Evolutionary conservation across 768 basidiomycete species (phyloP), one percentile per base, ranked within the genome.

Genomic region (Auricularia sp.): DNA sequence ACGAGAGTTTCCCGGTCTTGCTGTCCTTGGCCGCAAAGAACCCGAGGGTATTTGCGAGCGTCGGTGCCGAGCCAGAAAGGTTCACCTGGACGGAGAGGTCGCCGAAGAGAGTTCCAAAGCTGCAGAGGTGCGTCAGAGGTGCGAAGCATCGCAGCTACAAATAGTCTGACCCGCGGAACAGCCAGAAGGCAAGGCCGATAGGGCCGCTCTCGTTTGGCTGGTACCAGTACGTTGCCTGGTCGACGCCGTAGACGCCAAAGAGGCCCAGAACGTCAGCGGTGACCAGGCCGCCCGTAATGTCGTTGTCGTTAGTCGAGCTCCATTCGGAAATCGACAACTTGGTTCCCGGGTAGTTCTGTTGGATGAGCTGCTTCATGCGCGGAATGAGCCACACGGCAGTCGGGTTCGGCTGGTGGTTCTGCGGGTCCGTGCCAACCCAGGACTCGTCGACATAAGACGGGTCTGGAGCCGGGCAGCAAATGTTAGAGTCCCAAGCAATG

Each of bases 241-340:
- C 83, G 23, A 83, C 69, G n/a, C 74, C 72, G 64, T 81, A 77
- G 64, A 74, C 71, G 6, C 83, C 83, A 67, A 79, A 84, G 63
- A 84, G 78, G 34, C 83, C 83, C 14, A 84, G 77, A 16, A 71
- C 68, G 67, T 84, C 83, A n/a, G 73, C 83, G 1, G 81, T 78
- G 33, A 82, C 73, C 42, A 84, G 75, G 39, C 82, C 83, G 29
- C 83, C 83, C 34, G 82, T 83, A 63, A 84, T 70, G 68, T 84
- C 83, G 18, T 74, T 75, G 67, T 84, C 83, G 61, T 70, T 72
- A 2, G 78, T 78, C 0, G 82, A 80, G 67, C 72, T 74, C 80
- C 80, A 83, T 70, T 84, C 83, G 66, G 78, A 77, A 62, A 84
- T 73, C n/a, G 81, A 81, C 51, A 84, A 70, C 68, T 80, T 82